Percentiles rank a stretch among this genome's conserved stretches.
phyloP scores from a whole-genome alignment of 257 asterid species.

The Solanum raphanifolium region DNA sequence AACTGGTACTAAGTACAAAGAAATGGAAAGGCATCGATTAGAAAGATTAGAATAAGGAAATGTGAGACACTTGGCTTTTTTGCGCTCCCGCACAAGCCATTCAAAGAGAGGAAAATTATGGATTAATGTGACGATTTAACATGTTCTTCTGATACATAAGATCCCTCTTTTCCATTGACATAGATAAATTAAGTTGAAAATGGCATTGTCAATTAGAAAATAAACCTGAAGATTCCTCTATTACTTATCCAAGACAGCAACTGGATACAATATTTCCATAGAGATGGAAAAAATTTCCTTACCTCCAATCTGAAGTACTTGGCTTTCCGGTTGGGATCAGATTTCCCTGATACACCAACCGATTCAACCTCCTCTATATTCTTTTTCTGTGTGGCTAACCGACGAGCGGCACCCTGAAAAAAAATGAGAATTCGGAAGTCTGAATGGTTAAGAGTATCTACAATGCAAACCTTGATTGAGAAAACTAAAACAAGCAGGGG shows the following conservation, averaged over 20 bases:
- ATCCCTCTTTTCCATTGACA: not conserved
- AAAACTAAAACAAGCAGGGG: not conserved
- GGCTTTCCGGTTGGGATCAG: conserved; percentile 49
- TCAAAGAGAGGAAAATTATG: not conserved
- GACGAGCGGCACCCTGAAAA: conserved; percentile 90
- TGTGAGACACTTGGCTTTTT: not conserved
- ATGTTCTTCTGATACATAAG: not conserved
- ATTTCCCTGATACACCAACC: conserved; percentile 75
- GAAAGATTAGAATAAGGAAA: not conserved
- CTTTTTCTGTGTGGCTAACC: conserved; percentile 68
- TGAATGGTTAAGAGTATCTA: not conserved
- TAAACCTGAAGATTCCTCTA: not conserved
- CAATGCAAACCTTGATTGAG: not conserved
- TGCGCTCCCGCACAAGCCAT: not conserved
- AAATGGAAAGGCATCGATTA: not conserved
- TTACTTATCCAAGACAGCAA: not conserved
- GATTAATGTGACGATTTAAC: not conserved
- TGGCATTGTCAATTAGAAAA: not conserved
- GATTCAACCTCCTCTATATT: conserved; percentile 81
- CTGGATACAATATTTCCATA: not conserved
- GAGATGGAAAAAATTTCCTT: not conserved
- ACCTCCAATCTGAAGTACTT: conserved; percentile 87
- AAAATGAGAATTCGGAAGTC: not conserved
- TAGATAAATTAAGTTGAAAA: not conserved
- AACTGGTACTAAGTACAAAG: not conserved